These are phyloP conservation scores for Penicillium odoratum DNA, from an alignment of 495 filamentous ascomycete species.

Conservation along the genomic window DNA sequence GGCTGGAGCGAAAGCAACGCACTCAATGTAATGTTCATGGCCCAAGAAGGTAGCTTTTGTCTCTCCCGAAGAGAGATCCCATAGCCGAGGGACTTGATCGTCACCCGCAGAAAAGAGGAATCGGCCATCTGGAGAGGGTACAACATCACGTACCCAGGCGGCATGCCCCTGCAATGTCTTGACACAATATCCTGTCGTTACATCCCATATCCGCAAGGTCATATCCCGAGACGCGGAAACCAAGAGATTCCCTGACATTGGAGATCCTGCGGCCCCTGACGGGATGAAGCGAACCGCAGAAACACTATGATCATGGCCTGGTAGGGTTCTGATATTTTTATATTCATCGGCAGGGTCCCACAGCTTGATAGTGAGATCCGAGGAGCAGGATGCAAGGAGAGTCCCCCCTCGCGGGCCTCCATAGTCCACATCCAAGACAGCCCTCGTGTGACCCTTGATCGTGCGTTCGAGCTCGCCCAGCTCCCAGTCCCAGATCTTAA, in stretches of 20 bases:
- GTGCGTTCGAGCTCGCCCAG: slow-evolving; percentile 89
- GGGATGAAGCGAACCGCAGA: slow-evolving; percentile 89
- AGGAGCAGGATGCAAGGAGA: slow-evolving; percentile 85
- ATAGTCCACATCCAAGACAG: slow-evolving; percentile 87
- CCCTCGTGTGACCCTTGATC: slow-evolving; percentile 89
- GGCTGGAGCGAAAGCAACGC: slow-evolving; percentile 84
- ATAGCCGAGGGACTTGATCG: slow-evolving; percentile 79
- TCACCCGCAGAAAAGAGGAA: slow-evolving; percentile 85
- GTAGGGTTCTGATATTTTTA: slow-evolving; percentile 90
- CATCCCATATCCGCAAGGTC: slow-evolving; percentile 86
- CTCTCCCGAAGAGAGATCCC: slow-evolving; percentile 73
- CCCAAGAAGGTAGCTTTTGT: slow-evolving; percentile 79
- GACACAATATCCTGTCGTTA: slow-evolving; percentile 82
- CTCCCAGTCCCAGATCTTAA: slow-evolving; percentile 99
- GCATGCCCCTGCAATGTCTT: slow-evolving; percentile 63
- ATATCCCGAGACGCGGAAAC: slow-evolving; percentile 84
- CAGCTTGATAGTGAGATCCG: slow-evolving; percentile 90
- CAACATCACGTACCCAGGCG: slow-evolving; percentile 92
- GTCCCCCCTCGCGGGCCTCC: slow-evolving; percentile 84
- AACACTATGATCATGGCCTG: slow-evolving; percentile 92
- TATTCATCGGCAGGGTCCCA: slow-evolving; percentile 96
- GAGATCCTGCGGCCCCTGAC: slow-evolving; percentile 59
- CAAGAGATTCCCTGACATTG: slow-evolving; percentile 63
- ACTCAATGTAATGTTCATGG: slow-evolving; percentile 88
- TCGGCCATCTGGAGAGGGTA: slow-evolving; percentile 78